A percentile compares a stretch with the other conserved stretches of the same genome.
Conservation (phyloP, 2,329 filamentous ascomycete genomes). For the Aureobasidium sp. region DNA sequence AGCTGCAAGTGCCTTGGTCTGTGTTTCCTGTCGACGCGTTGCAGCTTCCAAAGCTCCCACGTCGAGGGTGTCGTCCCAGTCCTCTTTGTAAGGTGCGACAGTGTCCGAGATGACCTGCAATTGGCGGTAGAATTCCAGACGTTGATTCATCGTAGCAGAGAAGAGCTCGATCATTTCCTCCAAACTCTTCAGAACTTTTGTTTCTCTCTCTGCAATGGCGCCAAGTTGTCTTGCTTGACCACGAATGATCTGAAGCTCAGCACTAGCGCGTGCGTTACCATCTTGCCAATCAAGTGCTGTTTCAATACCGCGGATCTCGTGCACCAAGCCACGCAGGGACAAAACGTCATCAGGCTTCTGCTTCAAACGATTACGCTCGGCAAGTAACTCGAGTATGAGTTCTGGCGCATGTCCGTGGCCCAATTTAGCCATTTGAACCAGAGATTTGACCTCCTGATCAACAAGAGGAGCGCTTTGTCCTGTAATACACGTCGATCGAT, state of each 20-base stretch:
- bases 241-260: slow-evolving; percentile 61
- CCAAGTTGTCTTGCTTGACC: slow-evolving; percentile 56
- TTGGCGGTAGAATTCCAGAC: slow-evolving; percentile 84
- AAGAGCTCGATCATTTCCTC: slow-evolving; percentile 72
- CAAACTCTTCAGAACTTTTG: slow-evolving; percentile 44
- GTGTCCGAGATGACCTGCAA: slow-evolving; percentile 87
- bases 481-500: slow-evolving; percentile 68
- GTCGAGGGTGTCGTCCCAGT: slow-evolving; percentile 51
- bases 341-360: slow-evolving; percentile 47
- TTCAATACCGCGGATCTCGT: slow-evolving; percentile 59
- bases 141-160: slow-evolving; percentile 70
- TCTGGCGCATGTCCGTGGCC: slow-evolving; percentile 63
- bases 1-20: slow-evolving; percentile 53
- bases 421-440: slow-evolving; percentile 41
- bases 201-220: slow-evolving; percentile 45
- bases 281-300: slow-evolving; percentile 54
- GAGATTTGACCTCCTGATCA: slow-evolving; percentile 59
- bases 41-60: slow-evolving; percentile 38
- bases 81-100: slow-evolving; percentile 66
- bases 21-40: slow-evolving; percentile 42
- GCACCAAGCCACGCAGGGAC: slow-evolving; percentile 65
- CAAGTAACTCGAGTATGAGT: slow-evolving; percentile 46
- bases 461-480: slow-evolving; percentile 71
- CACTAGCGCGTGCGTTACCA: slow-evolving; percentile 47
- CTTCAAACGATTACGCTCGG: slow-evolving; percentile 38